Percentiles rank a stretch among this genome's conserved stretches.
These are phyloP conservation scores for Aspergillus pseudonomiae DNA, from an alignment of 2,329 filamentous ascomycete genomes.

Conservation along the genomic window DNA sequence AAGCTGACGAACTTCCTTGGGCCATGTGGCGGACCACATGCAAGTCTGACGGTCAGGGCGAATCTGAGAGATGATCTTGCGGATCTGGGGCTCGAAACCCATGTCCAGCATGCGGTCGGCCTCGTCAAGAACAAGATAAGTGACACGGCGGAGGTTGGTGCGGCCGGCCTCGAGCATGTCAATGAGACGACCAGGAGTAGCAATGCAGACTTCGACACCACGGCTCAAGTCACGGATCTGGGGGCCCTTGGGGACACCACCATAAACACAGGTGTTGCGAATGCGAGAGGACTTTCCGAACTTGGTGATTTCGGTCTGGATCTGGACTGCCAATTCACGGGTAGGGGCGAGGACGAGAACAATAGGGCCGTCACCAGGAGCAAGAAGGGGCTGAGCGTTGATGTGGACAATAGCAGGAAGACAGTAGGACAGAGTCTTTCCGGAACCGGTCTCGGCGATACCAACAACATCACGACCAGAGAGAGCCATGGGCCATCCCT, in stretches of 20 bases:
- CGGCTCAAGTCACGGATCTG: constrained; percentile 94
- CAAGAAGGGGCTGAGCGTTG: constrained; percentile 95
- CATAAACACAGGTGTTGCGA: constrained; percentile 98
- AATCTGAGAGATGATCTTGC: constrained; percentile 97
- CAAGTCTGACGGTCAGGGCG: constrained; percentile 97
- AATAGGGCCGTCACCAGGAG: constrained; percentile 93
- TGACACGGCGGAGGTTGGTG: constrained; percentile 96
- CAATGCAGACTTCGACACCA: constrained; percentile 98
- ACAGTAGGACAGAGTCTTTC: constrained; percentile 98
- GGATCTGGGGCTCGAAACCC: constrained; percentile 99
- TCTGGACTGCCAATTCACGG: constrained; percentile 96
- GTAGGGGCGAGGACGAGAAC: constrained; percentile 95
- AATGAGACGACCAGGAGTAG: constrained; percentile 94
- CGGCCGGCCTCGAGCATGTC: constrained; percentile 98
- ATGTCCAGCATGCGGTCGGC: constrained; percentile 99
- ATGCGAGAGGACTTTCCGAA: constrained; percentile 98
- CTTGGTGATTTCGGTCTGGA: constrained; percentile 97
- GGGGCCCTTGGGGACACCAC: constrained; percentile 95
- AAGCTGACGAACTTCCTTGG: constrained; percentile 93
- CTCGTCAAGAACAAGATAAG: constrained; percentile 97
- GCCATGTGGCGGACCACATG: constrained; percentile 99
- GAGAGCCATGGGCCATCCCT: constrained; percentile 98
- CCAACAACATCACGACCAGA: constrained; percentile 97
- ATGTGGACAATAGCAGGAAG: constrained; percentile 98
- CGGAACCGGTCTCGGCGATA: constrained; percentile 98